phyloP scores from a whole-genome alignment of 2,329 filamentous ascomycete species.

The Cercospora sp. region DNA sequence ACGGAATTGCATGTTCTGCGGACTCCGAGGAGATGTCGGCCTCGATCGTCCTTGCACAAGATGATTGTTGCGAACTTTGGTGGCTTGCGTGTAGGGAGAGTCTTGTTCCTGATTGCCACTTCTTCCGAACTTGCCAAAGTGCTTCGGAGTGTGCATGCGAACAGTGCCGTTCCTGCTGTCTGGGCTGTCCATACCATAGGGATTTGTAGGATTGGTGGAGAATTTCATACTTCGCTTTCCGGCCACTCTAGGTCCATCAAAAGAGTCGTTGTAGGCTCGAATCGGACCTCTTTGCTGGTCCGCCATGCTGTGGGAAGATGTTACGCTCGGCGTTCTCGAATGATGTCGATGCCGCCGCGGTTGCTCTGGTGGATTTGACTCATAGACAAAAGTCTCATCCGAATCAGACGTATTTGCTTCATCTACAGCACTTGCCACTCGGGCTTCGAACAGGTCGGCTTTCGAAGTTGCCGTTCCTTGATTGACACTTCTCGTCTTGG shows the following conservation, averaged over 20 bases:
- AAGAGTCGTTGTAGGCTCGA: slow-evolving; percentile 67
- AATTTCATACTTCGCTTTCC: slow-evolving; percentile 97
- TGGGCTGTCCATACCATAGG: slow-evolving; percentile 54
- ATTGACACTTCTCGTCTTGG: slow-evolving; percentile 72
- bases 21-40: slow-evolving; percentile 64
- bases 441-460: slow-evolving; percentile 96
- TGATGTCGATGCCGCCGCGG: slow-evolving; percentile 73
- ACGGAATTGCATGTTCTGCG: slow-evolving; percentile 53
- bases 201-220: slow-evolving; percentile 65
- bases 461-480: slow-evolving; percentile 84
- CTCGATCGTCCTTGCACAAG: slow-evolving; percentile 49
- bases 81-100: slow-evolving; percentile 71
- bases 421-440: slow-evolving; percentile 92
- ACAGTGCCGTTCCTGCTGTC: slow-evolving; percentile 46
- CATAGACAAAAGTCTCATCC: slow-evolving; percentile 98
- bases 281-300: slow-evolving; percentile 58
- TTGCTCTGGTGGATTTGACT: slow-evolving; percentile 80
- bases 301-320: slow-evolving; percentile 71
- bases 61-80: slow-evolving; percentile 63
- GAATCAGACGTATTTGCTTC: slow-evolving; percentile 96
- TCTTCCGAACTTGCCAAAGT: slow-evolving; percentile 77
- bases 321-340: slow-evolving; percentile 90
- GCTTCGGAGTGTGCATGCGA: slow-evolving; percentile 68
- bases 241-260: slow-evolving; percentile 62
- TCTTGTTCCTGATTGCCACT: slow-evolving; percentile 72